These are phyloP conservation scores for Uronychia setigera DNA, from an alignment of 73 alveolate genomes.

Conservation along the genomic window DNA sequence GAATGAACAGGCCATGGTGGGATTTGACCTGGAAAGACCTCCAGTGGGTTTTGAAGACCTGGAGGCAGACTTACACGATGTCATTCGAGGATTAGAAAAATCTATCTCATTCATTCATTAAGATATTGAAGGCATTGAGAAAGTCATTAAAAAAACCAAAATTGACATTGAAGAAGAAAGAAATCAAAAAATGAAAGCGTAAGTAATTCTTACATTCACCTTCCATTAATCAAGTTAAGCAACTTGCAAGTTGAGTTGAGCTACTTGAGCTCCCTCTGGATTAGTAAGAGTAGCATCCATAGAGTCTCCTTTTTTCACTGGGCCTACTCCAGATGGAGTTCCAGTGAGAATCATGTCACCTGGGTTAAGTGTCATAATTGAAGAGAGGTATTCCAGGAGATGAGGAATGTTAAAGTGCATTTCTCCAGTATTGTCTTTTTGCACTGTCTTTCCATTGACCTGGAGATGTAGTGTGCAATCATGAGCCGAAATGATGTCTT, in stretches of 20 bases:
- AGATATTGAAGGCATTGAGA: neutral
- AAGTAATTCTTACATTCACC: too few relatives aligned
- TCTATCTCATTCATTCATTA: too few relatives aligned
- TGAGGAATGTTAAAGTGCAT: conserved; percentile 73
- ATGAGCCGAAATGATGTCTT: conserved; percentile 71
- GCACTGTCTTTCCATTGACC: conserved; percentile 62
- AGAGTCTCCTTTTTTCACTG: conserved; percentile 1
- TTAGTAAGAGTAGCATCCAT: conserved; percentile 7
- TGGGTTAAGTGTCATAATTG: conserved; percentile 76
- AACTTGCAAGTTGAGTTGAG: too few relatives aligned
- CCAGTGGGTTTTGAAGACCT: neutral
- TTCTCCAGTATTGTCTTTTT: conserved; percentile 71
- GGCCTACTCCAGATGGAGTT: conserved; percentile 68
- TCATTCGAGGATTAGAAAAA: neutral
- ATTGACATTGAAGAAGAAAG: too few relatives aligned
- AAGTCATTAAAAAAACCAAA: neutral
- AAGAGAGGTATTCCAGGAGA: conserved; percentile 60
- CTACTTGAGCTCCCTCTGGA: too few relatives aligned
- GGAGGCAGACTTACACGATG: neutral
- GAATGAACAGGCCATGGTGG: neutral
- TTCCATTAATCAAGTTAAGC: too few relatives aligned
- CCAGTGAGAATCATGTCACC: conserved; percentile 90
- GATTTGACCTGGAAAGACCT: neutral
- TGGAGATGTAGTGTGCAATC: conserved; percentile 68
- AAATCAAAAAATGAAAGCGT: too few relatives aligned